A percentile compares a stretch with the other conserved stretches of the same genome.
phyloP scores from a whole-genome alignment of 2,329 filamentous ascomycete genomes.

The Talaromyces atroroseus region DNA sequence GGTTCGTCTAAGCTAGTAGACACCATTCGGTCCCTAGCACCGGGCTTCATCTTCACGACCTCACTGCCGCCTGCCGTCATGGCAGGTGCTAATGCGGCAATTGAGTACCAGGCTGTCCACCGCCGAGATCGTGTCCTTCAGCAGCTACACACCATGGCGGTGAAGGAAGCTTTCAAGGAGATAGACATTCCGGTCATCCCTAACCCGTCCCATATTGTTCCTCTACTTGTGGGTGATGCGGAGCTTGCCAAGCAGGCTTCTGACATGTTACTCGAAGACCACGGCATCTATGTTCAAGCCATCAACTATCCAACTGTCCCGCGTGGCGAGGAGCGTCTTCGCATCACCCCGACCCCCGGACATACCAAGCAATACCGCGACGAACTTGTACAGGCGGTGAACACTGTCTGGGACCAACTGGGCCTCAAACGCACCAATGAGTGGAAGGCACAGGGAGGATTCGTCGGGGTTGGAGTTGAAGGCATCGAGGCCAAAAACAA shows the following conservation, averaged over 20 bases:
- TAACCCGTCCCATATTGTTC: conserved; percentile 94
- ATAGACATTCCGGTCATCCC: conserved; percentile 93
- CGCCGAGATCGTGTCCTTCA: conserved; percentile 84
- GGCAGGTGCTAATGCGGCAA: conserved; percentile 85
- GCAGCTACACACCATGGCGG: conserved; percentile 90
- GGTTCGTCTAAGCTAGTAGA: conserved; percentile 83
- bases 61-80: conserved; percentile 93
- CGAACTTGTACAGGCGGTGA: conserved; percentile 75
- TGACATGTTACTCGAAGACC: conserved; percentile 82
- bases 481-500: conserved; percentile 52
- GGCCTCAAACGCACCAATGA: conserved; percentile 88
- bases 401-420: conserved; percentile 82
- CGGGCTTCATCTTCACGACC: conserved; percentile 98
- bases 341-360: conserved; percentile 92
- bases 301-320: conserved; percentile 99
- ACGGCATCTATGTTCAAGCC: conserved; percentile 94
- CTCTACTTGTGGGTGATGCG: conserved; percentile 87
- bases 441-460: conserved; percentile 86
- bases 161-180: conserved; percentile 74
- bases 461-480: conserved; percentile 84
- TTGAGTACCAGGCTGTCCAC: conserved; percentile 86
- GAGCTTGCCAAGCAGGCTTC: conserved; percentile 87
- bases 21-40: conserved; percentile 86
- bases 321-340: conserved; percentile 92
- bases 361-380: conserved; percentile 81